These are phyloP conservation scores for Ascoidea asiatica DNA, from an alignment of 805 yeast species.

Conservation along the genomic window DNA sequence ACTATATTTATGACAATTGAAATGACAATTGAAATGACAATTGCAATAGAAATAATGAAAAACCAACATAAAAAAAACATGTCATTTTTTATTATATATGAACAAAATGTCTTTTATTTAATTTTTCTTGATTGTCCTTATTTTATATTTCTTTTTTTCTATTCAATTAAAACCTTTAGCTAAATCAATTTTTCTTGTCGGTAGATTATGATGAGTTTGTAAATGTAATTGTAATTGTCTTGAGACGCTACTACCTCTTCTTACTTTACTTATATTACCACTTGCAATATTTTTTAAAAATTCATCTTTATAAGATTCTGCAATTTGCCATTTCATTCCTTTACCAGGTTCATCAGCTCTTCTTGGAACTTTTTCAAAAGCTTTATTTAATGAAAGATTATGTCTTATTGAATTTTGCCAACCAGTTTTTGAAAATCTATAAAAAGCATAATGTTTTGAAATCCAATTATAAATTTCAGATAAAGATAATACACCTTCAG, in stretches of 20 bases:
- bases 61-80: too few relatives aligned
- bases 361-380: conserved; percentile 95
- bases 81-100: too few relatives aligned
- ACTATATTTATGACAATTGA: too few relatives aligned
- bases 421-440: conserved; percentile 84
- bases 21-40: too few relatives aligned
- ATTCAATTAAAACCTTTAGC: not conserved
- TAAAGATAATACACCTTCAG: conserved; percentile 77
- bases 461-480: conserved; percentile 93
- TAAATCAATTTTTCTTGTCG: conserved; percentile 11
- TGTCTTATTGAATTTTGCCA: conserved; percentile 97
- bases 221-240: conserved; percentile 69
- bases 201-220: conserved; percentile 28
- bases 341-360: conserved; percentile 95
- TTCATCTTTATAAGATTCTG: conserved; percentile 72
- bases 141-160: conserved; percentile 11
- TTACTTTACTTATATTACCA: conserved; percentile 60
- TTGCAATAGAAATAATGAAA: too few relatives aligned
- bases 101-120: not conserved
- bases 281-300: conserved; percentile 67
- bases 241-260: conserved; percentile 72
- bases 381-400: conserved; percentile 81
- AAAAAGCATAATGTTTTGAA: conserved; percentile 75
- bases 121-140: conserved; percentile 12
- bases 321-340: conserved; percentile 98